Evolutionary conservation across 805 yeast genomes (phyloP), one percentile per base, ranked within the genome.

Genomic region (Lipomyces spencermartinsiae): DNA sequence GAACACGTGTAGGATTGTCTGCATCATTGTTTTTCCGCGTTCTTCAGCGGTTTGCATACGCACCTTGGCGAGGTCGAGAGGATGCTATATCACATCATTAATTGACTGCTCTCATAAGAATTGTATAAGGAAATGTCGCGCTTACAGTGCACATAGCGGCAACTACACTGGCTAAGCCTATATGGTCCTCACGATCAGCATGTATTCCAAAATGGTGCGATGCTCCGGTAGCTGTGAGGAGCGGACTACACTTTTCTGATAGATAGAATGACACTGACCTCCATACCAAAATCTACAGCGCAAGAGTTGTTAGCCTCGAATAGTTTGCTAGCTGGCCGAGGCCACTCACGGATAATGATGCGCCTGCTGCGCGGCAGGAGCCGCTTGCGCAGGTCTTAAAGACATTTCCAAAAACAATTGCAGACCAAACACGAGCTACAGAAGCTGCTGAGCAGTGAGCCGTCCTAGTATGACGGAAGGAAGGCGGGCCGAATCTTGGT

Each of bases 11-110:
- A 78, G 77, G n/a, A 90, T 83, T 85, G 92, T 89, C 6, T 85
- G 80, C 7, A 85, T 76, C 71, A 92, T 81, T 0, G 87, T 82
- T 64, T 86, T 89, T 55, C 92, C 92, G 2, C 91, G 89, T 12
- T 78, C 80, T 0, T 84, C 76, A 2, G 96, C 93, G 0, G 97
- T 89, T 77, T 92, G 97, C 76, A 92, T 81, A 61, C 97, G 85
- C 8, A 93, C 97, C 75, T 92, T 92, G 1, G 97, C 95, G 56
- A 92, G 81, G 77, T 92, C 97, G 67, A 92, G 81, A 3, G 97
- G 97, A 79, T 92, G 97, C 73, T 70, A 10, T 7, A 22, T 2
- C 14, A 22, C 19, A 19, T 3, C 8, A 35, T 49, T 34, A 33
- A 51, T 62, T 51, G 49, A 46, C 8, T 9, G 22, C 19, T 35